phyloP scores from a whole-genome alignment of 1,284 basidiomycete species.

The Moniliophthora roreri region DNA sequence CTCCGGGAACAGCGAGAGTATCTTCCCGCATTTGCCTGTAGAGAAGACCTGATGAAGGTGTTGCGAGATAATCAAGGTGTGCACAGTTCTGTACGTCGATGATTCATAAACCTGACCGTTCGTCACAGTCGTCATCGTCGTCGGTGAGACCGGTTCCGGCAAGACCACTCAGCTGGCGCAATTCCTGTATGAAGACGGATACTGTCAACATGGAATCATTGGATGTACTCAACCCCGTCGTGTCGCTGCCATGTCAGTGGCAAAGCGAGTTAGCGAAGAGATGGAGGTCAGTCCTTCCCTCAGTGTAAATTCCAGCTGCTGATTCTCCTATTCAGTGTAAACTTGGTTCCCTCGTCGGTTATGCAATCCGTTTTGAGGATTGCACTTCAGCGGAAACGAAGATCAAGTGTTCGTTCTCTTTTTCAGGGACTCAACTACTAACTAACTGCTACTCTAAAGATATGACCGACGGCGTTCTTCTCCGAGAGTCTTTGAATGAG shows the following conservation, averaged over 20 bases:
- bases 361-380: constrained; percentile 98
- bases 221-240: constrained; percentile 97
- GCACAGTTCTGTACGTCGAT: constrained; percentile 16
- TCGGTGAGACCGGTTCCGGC: constrained; percentile 95
- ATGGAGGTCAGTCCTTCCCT: constrained; percentile 58
- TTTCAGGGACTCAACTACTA: neutral
- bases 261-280: constrained; percentile 98
- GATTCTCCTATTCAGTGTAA: constrained; percentile 57
- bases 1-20: constrained; percentile 96
- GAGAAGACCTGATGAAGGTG: constrained; percentile 89
- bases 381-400: constrained; percentile 90
- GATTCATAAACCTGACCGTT: neutral
- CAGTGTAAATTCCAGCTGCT: neutral
- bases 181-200: constrained; percentile 95
- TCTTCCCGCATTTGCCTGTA: constrained; percentile 95
- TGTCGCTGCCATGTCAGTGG: constrained; percentile 98
- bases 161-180: constrained; percentile 94
- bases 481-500: constrained; percentile 95
- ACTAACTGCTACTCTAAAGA: constrained; percentile 44
- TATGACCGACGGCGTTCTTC: constrained; percentile 97
- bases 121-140: constrained; percentile 90
- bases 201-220: constrained; percentile 84
- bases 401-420: constrained; percentile 79
- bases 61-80: constrained; percentile 95
- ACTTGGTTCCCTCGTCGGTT: constrained; percentile 88